These are phyloP conservation scores for Diutina catenulata DNA, from an alignment of 1,139 yeast genomes.

Conservation along the genomic window DNA sequence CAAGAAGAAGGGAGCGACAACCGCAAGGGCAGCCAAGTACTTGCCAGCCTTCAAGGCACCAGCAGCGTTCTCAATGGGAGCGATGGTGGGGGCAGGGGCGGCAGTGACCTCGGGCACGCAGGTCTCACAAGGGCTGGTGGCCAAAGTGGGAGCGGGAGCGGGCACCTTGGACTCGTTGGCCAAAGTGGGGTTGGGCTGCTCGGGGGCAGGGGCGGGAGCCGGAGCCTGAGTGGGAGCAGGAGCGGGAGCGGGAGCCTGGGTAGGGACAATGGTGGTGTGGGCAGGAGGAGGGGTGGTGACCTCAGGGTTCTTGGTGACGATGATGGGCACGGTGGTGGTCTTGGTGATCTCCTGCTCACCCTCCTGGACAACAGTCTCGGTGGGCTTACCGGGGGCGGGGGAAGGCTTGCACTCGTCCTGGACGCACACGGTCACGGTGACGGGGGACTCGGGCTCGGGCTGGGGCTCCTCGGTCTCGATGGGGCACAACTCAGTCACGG, in stretches of 20 bases:
- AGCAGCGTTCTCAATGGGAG: not conserved
- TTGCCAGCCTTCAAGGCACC: not conserved
- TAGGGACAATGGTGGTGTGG: constrained; percentile 2
- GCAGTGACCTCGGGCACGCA: not conserved
- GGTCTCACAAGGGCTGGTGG: not conserved
- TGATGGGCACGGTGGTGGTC: not conserved
- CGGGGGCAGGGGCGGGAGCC: not conserved
- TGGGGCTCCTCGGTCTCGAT: not conserved
- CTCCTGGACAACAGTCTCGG: not conserved
- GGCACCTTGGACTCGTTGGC: not conserved
- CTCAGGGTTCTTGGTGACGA: not conserved
- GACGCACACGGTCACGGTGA: constrained; percentile 3
- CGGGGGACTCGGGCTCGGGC: not conserved
- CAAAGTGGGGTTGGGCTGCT: too few species aligned
- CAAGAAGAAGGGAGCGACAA: constrained; percentile 2
- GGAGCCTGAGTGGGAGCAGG: not conserved
- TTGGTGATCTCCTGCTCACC: not conserved
- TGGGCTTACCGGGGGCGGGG: not conserved
- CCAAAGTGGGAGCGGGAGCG: not conserved
- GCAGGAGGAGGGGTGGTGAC: not conserved
- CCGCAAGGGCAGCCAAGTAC: not conserved
- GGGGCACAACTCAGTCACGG: not conserved
- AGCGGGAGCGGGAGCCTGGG: not conserved
- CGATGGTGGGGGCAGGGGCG: not conserved
- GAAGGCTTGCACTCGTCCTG: not conserved